Conservation (phyloP, 257 asterid genomes). For the Petrea volubilis region DNA sequence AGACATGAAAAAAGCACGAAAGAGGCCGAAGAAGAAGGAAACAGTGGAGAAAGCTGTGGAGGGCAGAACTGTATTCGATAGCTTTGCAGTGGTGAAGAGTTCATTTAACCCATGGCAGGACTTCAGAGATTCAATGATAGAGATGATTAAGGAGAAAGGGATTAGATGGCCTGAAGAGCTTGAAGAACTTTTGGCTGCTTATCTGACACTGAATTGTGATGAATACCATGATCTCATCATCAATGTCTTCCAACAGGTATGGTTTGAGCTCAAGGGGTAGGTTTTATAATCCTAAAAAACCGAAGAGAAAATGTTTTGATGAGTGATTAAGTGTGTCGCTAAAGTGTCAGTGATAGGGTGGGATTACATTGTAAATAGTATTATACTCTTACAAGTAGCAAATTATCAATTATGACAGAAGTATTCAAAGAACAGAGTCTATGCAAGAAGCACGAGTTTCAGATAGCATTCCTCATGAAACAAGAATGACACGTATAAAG, state of each 20-base stretch:
- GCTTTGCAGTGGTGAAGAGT: slow-evolving; percentile 73
- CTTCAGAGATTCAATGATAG: slow-evolving; percentile 85
- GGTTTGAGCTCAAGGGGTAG: slow-evolving; percentile 55
- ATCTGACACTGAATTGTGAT: slow-evolving; percentile 71
- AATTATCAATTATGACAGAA: too few relatives aligned
- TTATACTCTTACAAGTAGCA: too few relatives aligned
- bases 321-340: not conserved
- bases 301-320: slow-evolving; percentile 32
- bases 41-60: slow-evolving; percentile 17
- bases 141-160: slow-evolving; percentile 68
- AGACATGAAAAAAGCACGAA: slow-evolving; percentile 56
- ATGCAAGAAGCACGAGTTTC: slow-evolving; percentile 30
- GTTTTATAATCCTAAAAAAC: slow-evolving; percentile 24
- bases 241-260: slow-evolving; percentile 79
- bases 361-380: too few relatives aligned
- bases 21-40: slow-evolving; percentile 37
- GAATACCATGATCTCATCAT: slow-evolving; percentile 73
- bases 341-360: too few relatives aligned
- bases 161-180: slow-evolving; percentile 64
- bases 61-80: slow-evolving; percentile 42
- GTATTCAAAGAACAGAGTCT: slow-evolving; percentile 18
- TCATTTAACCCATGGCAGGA: slow-evolving; percentile 70
- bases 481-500: slow-evolving; percentile 43
- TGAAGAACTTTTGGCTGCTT: slow-evolving; percentile 81
- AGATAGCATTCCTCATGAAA: slow-evolving; percentile 35